Evolutionary conservation across 2,329 filamentous ascomycete species (phyloP).

Genomic region (Podosphaera aphanis): DNA sequence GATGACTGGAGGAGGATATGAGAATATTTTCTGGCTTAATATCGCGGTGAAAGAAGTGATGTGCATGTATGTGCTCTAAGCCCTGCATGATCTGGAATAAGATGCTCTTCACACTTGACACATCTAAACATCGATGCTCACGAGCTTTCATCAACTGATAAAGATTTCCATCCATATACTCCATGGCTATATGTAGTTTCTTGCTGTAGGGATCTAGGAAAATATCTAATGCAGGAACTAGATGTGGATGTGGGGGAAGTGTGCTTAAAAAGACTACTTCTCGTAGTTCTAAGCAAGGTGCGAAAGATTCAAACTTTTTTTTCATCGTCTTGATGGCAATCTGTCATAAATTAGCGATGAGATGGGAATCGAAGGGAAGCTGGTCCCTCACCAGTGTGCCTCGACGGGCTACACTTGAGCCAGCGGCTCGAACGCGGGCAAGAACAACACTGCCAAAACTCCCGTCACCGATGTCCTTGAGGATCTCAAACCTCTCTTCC

Average conservation of each 20-base stretch:
- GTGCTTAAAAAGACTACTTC: conserved; percentile 93
- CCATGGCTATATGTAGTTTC: conserved; percentile 95
- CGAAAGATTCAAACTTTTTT: conserved; percentile 88
- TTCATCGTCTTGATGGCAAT: conserved; percentile 99
- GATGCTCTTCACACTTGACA: conserved; percentile 86
- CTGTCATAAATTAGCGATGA: conserved; percentile 23
- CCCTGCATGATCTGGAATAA: conserved; percentile 92
- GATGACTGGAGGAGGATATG: conserved; percentile 60
- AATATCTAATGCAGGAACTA: conserved; percentile 94
- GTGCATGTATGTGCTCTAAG: conserved; percentile 88
- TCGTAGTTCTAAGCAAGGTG: conserved; percentile 72
- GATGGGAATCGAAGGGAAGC: background rate
- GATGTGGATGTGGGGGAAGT: conserved; percentile 64
- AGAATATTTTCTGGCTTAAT: conserved; percentile 99
- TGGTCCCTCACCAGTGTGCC: conserved; percentile 60
- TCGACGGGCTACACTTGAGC: conserved; percentile 65
- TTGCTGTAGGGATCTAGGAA: conserved; percentile 91
- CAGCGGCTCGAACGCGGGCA: conserved; percentile 74
- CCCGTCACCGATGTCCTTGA: conserved; percentile 96
- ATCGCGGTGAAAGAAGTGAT: conserved; percentile 95
- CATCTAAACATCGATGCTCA: conserved; percentile 83
- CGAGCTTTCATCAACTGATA: conserved; percentile 98
- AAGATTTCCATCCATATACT: conserved; percentile 98
- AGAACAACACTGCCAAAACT: conserved; percentile 93
- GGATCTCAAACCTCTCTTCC: conserved; percentile 84